A percentile compares a stretch with the other conserved stretches of the same genome.
These are phyloP conservation scores for Lichtheimia corymbifera DNA, from an alignment of 371 early-diverging fungal genomes.

Conservation along the genomic window DNA sequence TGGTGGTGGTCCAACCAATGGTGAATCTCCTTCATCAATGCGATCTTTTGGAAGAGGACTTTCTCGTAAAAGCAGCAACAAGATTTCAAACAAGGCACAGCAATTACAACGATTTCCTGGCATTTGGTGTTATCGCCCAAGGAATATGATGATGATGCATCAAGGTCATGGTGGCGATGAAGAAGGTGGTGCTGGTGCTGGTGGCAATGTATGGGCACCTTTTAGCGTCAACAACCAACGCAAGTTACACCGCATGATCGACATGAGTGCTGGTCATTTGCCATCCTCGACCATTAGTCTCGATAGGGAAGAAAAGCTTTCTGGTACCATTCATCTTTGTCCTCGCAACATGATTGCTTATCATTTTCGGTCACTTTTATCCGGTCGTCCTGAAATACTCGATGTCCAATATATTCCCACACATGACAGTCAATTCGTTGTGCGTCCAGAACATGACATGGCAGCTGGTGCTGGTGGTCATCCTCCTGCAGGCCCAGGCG, in stretches of 20 bases:
- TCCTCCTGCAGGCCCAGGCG: neutral
- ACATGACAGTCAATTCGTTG: conserved; percentile 17
- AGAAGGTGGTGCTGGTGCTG: conserved; percentile 1
- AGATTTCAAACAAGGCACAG: conserved; percentile 14
- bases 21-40: conserved; percentile 1
- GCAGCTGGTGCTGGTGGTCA: neutral
- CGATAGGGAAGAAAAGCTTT: conserved; percentile 20
- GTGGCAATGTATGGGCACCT: conserved; percentile 19
- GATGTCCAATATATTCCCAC: conserved; percentile 19
- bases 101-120: conserved; percentile 11
- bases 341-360: conserved; percentile 17
- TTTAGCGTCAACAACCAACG: conserved; percentile 21
- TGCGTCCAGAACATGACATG: conserved; percentile 11
- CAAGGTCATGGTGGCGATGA: neutral
- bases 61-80: conserved; percentile 8
- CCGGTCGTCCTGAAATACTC: conserved; percentile 10
- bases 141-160: neutral
- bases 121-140: conserved; percentile 25
- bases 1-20: neutral
- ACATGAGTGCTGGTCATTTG: conserved; percentile 1
- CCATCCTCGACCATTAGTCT: conserved; percentile 10
- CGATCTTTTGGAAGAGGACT: neutral
- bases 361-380: conserved; percentile 17
- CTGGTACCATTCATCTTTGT: conserved; percentile 15
- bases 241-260: conserved; percentile 15